Conservation (phyloP, 352 stramenopile genomes). For the Phytophthora podocarpi region DNA sequence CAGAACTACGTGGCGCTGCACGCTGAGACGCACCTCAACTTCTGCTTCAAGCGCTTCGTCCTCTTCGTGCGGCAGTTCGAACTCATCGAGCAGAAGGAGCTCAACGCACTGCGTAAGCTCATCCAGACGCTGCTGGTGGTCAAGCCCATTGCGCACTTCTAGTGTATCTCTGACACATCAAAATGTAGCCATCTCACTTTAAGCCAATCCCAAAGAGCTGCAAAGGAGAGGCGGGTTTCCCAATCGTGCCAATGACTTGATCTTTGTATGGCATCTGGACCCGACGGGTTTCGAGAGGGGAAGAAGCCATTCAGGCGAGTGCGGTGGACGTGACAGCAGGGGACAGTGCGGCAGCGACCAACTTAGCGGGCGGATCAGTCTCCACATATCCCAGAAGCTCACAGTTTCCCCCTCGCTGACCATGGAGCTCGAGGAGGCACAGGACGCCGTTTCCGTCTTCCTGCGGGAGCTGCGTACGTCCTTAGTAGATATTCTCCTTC, state of each 20-base stretch:
- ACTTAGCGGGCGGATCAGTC: conserved; percentile 26
- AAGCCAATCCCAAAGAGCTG: conserved; percentile 30
- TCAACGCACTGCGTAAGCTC: conserved; percentile 94
- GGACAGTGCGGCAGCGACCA: conserved; percentile 11
- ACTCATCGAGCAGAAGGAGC: conserved; percentile 93
- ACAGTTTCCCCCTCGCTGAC: background rate
- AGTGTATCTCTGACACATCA: background rate
- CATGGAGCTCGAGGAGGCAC: conserved; percentile 37
- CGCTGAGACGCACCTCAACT: conserved; percentile 95
- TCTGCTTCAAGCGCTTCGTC: conserved; percentile 98
- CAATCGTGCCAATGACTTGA: conserved; percentile 16
- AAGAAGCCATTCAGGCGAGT: conserved; percentile 28
- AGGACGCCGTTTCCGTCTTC: conserved; percentile 45
- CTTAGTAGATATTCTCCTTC: background rate
- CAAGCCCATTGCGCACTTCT: conserved; percentile 22
- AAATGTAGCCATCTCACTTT: conserved; percentile 44
- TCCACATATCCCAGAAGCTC: background rate
- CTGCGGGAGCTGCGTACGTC: conserved; percentile 54
- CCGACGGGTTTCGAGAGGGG: background rate
- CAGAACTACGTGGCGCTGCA: conserved; percentile 90
- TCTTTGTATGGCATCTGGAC: conserved; percentile 21
- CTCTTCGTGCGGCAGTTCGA: conserved; percentile 95
- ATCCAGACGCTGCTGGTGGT: conserved; percentile 63
- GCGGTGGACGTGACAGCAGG: conserved; percentile 21
- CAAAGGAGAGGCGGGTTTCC: conserved; percentile 22